Evolutionary conservation across 2,329 filamentous ascomycete genomes (phyloP), one percentile per base, ranked within the genome.

Genomic region (Aspergillus sp.): DNA sequence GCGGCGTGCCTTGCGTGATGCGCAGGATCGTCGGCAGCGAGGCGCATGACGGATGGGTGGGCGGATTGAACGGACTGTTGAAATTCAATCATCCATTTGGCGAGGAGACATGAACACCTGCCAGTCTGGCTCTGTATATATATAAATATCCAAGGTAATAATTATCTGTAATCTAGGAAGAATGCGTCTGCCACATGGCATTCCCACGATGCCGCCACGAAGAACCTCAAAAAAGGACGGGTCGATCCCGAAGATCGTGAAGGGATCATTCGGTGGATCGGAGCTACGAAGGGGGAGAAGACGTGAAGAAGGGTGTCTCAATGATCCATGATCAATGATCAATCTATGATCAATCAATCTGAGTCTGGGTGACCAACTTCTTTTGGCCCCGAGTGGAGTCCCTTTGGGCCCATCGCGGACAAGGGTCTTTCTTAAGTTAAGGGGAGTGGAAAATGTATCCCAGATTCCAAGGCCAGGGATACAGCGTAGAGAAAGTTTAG

Each of bases 71-170:
- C 72, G 91, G 92, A 10, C 74, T 98, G 70, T 78, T 99, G 67
- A 99, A 99, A 79, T 99, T 98, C 74, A 99, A 99, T 75, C 91
- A 96, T 78, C 93, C 94, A 0, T 98, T 98, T 81, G 95, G 95
- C 0, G 89, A 90, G 69, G 82, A 82, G 55, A 65, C 52, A 14
- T 69, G 58, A 61, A n/a, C 36, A 4, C 11, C 11, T 29, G 26
- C 26, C 26, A 29, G 26, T 29, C 26, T 29, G 26, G 26, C 26
- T 29, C 26, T 29, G 26, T 29, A 29, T 29, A 29, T 29, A 9
- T 29, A 29, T 29, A 29, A 29, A 9, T 29, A 29, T 29, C 26
- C 7, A 29, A 29, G 26, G 2, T 29, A 29, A 29, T 29, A n/a
- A n/a, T n/a, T n/a, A 7, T 29, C 26, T 29, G 26, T 29, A 29